Evolutionary conservation across 495 filamentous ascomycete genomes (phyloP), one percentile per base, ranked within the genome.

Genomic region (Tetracladium marchalianum): DNA sequence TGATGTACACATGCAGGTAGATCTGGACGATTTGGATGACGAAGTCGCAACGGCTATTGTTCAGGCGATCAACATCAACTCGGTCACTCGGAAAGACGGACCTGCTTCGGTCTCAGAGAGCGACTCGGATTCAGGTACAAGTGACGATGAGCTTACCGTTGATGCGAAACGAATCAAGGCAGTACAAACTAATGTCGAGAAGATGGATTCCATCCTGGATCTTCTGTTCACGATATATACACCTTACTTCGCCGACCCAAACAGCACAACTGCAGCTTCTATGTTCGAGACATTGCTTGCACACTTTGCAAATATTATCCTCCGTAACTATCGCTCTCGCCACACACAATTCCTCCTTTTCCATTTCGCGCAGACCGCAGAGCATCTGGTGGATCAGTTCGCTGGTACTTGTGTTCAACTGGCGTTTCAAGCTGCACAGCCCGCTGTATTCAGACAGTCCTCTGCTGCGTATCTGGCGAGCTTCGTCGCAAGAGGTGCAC

Each of bases 271-370:
- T 47, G 73, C 75, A 13, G 49, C 69, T 13, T 66, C 69, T 33
- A 68, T 65, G 44, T 80, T 93, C 48, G 77, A 84, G 44, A 80
- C 85, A 35, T 66, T 99, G 2, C 63, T 96, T 35, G 75, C 77
- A 41, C 85, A 90, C 58, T 97, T 99, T 57, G 68, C 78, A 35
- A 83, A 72, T 47, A 85, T 84, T 49, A 89, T 99, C 47, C 73
- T 97, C 12, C 89, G 90, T 15, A 92, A 87, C 17, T 84, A 89
- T 61, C 82, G 81, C 35, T 89, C 84, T 16, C 82, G 90, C 36
- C 87, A 92, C 63, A 81, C 85, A 0, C 87, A 93, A 59, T 93
- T 94, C 56, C 75, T 95, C 4, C 77, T 97, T 34, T 98, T 98
- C 68, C 90, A 94, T 64, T 94, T 94, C 56, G 82, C 84, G 12